Conservation (phyloP, 192 early-diverging fungal genomes). For the Coemansia sp. region DNA sequence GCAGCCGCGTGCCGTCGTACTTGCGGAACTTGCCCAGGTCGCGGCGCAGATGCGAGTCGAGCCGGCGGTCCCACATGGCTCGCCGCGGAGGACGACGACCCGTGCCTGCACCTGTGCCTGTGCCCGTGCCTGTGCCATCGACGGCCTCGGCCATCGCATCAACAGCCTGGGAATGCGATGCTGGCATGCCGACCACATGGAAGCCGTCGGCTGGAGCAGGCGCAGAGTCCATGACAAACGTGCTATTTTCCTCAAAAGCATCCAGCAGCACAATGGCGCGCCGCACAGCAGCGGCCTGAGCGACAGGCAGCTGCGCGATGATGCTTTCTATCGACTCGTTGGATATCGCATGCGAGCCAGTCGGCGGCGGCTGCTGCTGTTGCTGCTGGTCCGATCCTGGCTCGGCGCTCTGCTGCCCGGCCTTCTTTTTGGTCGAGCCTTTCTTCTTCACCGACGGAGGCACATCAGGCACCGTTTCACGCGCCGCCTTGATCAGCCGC, state of each 20-base stretch:
- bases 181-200: conserved; percentile 41
- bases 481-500: conserved; percentile 47
- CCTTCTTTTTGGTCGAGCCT: conserved; percentile 32
- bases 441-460: conserved; percentile 21
- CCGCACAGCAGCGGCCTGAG: conserved; percentile 41
- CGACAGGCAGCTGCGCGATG: conserved; percentile 33
- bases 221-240: conserved; percentile 41
- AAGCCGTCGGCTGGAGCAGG: conserved; percentile 38
- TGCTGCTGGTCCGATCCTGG: background rate
- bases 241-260: conserved; percentile 38
- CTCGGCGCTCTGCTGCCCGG: conserved; percentile 1
- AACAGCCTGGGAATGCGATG: conserved; percentile 22
- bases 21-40: conserved; percentile 90
- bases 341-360: conserved; percentile 27
- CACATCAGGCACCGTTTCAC: conserved; percentile 26
- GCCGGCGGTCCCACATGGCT: conserved; percentile 40
- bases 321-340: conserved; percentile 40
- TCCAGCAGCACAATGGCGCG: conserved; percentile 42
- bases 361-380: background rate
- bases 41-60: conserved; percentile 58
- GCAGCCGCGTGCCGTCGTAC: conserved; percentile 79
- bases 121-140: background rate
- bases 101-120: background rate
- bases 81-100: conserved; percentile 12
- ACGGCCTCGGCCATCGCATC: conserved; percentile 25